Base-by-base conservation (phyloP, 495 filamentous ascomycete genomes). In the Bacidia gigantensis region DNA sequence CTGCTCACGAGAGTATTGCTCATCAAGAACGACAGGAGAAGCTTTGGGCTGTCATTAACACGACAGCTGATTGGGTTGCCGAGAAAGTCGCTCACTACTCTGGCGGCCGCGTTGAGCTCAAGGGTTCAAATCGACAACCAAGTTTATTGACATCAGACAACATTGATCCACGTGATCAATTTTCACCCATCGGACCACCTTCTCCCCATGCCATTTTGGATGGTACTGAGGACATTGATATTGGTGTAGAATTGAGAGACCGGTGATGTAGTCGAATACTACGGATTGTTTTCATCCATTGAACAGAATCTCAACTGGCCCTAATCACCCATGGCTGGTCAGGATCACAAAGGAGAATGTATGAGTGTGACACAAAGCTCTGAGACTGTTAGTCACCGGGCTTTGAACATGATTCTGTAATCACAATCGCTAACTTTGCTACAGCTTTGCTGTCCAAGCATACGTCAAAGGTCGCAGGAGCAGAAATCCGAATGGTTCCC, bases 21-120 rank as follows among this genome's bases (percentile, higher is more conserved):
- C 62, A 65, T 23, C 50, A 62, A 41, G 64, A 57, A 9, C 56
- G 69, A 17, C 79, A 92, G 57, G 85, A 89, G 54, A 72, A 72
- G 46, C 56, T 92, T 11, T 92, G 86, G 84, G 69, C 64, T 11
- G 53, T 80, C 11, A 78, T 92, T 46, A 74, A 74, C 56, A 67
- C 62, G 9, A 65, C 75, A 0, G 81, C 78, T 3, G 60, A 69
- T 20, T 80, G 80, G 74, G 61, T 82, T 14, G 68, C 72, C 32
- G 65, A 72, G 54, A 70, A 69, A 50, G 66, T 82, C 1, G 59
- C 69, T 46, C 65, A 65, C 46, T 63, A 63, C 21, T 71, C 66
- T 1, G 68, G 76, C 2, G 78, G 78, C 69, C 52, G 56, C 32
- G 46, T 60, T 48, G 63, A 52, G 50, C 50, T 58, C 29, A 53